Evolutionary conservation across 352 stramenopile genomes (phyloP).

Genomic region (Globisporangium nagaii): DNA sequence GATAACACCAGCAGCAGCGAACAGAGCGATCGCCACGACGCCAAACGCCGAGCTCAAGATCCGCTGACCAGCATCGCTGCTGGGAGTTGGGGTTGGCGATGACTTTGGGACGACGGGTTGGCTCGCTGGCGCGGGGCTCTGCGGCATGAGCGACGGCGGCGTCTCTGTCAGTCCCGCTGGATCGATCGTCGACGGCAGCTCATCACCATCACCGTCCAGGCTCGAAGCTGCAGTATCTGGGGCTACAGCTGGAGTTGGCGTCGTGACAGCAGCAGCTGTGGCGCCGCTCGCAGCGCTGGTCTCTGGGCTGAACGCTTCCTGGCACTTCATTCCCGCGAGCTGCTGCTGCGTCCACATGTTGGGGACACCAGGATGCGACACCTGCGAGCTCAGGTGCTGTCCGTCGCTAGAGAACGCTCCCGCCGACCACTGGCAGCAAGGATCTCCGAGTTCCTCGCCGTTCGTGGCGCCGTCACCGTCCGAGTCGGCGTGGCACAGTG

Average conservation of each 20-base stretch:
- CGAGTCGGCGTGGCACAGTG: constrained; percentile 57
- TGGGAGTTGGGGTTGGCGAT: background rate
- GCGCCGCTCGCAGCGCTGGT: background rate
- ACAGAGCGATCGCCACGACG: too few species aligned
- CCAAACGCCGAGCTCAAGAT: too few species aligned
- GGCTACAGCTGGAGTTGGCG: background rate
- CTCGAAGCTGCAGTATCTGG: background rate
- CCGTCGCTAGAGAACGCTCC: background rate
- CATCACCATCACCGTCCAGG: background rate
- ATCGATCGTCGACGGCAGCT: constrained; percentile 2
- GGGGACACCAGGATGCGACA: constrained; percentile 24
- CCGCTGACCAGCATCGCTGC: background rate
- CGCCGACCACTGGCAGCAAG: constrained; percentile 75
- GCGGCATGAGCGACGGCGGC: constrained; percentile 3
- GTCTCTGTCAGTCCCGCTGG: constrained; percentile 2
- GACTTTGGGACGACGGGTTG: background rate
- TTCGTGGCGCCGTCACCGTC: constrained; percentile 84
- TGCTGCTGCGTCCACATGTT: constrained; percentile 20
- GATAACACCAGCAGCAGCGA: too few species aligned
- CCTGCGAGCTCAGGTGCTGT: background rate
- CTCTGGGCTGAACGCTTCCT: constrained; percentile 1
- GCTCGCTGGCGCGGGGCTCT: background rate
- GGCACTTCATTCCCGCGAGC: constrained; percentile 16
- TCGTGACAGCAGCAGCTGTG: background rate
- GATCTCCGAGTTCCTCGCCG: constrained; percentile 85